Percentiles rank a stretch among this genome's conserved stretches.
These are phyloP conservation scores for Trametes meyenii DNA, from an alignment of 768 basidiomycete genomes.

Conservation along the genomic window DNA sequence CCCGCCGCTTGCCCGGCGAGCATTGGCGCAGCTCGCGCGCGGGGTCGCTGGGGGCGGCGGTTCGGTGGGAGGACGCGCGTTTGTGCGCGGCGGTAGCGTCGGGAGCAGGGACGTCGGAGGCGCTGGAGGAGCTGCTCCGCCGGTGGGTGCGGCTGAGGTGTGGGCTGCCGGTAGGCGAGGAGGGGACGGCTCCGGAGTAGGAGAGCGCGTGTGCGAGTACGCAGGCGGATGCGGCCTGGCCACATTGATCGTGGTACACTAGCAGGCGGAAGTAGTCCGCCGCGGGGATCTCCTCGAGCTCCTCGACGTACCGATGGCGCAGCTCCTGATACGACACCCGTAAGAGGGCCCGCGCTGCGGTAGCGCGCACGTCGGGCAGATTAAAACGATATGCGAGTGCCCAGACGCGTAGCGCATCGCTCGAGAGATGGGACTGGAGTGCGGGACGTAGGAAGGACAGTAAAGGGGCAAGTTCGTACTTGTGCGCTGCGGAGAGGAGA, in stretches of 20 bases:
- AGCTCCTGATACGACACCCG: constrained; percentile 15
- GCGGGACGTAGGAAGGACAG: constrained; percentile 2
- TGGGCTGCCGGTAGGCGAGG: background rate
- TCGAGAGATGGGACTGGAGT: constrained; percentile 1
- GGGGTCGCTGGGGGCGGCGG: constrained; percentile 4
- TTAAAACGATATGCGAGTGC: constrained; percentile 16
- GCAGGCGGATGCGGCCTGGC: constrained; percentile 23
- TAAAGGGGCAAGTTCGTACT: constrained; percentile 11
- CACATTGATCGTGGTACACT: constrained; percentile 45
- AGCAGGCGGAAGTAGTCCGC: constrained; percentile 45
- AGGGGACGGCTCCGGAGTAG: constrained; percentile 5
- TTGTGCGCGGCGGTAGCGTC: background rate
- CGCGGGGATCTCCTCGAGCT: constrained; percentile 46
- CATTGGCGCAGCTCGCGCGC: constrained; percentile 9
- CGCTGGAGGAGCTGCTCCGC: constrained; percentile 7
- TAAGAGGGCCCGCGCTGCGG: constrained; percentile 13
- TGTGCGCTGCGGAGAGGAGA: constrained; percentile 13
- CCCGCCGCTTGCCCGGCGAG: background rate
- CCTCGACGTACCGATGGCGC: constrained; percentile 32
- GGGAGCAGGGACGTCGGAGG: background rate
- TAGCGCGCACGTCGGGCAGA: constrained; percentile 11
- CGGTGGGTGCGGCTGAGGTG: background rate
- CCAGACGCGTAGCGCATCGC: constrained; percentile 17
- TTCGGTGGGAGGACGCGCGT: constrained; percentile 9
- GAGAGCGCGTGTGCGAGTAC: constrained; percentile 13